Conservation (phyloP, 768 basidiomycete species). For the Hortiboletus flavorubellus region DNA sequence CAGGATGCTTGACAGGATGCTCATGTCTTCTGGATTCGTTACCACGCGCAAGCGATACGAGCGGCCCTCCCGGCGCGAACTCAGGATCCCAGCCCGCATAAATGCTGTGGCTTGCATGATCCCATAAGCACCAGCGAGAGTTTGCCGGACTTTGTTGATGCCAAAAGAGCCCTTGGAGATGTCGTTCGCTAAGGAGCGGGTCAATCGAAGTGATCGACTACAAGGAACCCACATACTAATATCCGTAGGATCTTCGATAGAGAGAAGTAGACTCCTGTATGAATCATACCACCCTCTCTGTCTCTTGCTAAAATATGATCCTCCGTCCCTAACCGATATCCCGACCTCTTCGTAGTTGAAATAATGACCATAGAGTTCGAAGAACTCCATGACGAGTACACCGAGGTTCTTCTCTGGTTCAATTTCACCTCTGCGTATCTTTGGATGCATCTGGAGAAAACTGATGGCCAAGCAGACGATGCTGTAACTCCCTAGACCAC, state of each 20-base stretch:
- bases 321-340: conserved; percentile 83
- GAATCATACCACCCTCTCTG: conserved; percentile 78
- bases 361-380: conserved; percentile 88
- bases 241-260: conserved; percentile 94
- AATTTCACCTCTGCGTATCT: conserved; percentile 84
- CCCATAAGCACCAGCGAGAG: conserved; percentile 76
- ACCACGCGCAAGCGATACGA: conserved; percentile 42
- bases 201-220: background rate
- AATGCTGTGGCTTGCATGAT: conserved; percentile 78
- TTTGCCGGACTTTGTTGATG: conserved; percentile 75
- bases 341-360: conserved; percentile 93
- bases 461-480: conserved; percentile 91
- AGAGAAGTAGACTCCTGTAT: conserved; percentile 55
- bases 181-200: conserved; percentile 68
- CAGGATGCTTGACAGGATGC: conserved; percentile 76
- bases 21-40: conserved; percentile 60
- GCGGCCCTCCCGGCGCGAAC: conserved; percentile 50
- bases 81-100: conserved; percentile 58
- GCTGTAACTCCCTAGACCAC: conserved; percentile 91
- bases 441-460: conserved; percentile 98
- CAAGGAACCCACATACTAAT: conserved; percentile 51
- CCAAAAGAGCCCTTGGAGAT: conserved; percentile 87
- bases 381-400: conserved; percentile 94
- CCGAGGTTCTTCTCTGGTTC: conserved; percentile 86
- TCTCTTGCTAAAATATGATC: conserved; percentile 83